Evolutionary conservation across 1,284 basidiomycete genomes (phyloP).

Genomic region (Cryptococcus sp.): DNA sequence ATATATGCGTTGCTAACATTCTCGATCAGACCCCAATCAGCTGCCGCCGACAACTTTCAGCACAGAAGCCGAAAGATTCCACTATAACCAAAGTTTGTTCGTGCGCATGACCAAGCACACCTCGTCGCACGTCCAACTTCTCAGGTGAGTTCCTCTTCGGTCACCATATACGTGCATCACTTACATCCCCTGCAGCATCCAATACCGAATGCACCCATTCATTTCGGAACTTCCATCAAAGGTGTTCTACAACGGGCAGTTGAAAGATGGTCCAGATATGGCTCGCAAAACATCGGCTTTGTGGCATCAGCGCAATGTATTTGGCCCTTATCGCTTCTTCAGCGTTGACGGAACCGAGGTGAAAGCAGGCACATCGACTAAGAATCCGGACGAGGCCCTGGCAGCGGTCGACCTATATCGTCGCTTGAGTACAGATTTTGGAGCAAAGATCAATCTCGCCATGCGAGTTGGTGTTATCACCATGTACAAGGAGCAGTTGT

Average conservation of each 20-base stretch:
- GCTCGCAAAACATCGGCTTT: constrained; percentile 73
- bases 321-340: constrained; percentile 88
- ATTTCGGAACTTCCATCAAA: constrained; percentile 88
- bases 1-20: background rate
- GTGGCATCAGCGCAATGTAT: constrained; percentile 81
- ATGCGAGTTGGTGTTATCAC: constrained; percentile 86
- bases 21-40: constrained; percentile 81
- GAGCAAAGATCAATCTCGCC: constrained; percentile 63
- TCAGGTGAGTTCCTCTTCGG: constrained; percentile 63
- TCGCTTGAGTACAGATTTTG: constrained; percentile 69
- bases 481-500: constrained; percentile 92
- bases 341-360: constrained; percentile 62
- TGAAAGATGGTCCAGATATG: constrained; percentile 90
- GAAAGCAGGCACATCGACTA: constrained; percentile 67
- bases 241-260: constrained; percentile 80
- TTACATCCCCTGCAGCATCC: constrained; percentile 60
- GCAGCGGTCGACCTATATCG: constrained; percentile 79
- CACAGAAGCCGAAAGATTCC: constrained; percentile 72
- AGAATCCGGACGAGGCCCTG: constrained; percentile 75
- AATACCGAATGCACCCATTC: constrained; percentile 99
- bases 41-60: constrained; percentile 96
- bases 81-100: constrained; percentile 90
- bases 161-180: background rate
- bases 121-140: constrained; percentile 79
- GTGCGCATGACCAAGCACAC: constrained; percentile 82